Conservation (phyloP, 345 rosid species). For the Bretschneidera sinensis region DNA sequence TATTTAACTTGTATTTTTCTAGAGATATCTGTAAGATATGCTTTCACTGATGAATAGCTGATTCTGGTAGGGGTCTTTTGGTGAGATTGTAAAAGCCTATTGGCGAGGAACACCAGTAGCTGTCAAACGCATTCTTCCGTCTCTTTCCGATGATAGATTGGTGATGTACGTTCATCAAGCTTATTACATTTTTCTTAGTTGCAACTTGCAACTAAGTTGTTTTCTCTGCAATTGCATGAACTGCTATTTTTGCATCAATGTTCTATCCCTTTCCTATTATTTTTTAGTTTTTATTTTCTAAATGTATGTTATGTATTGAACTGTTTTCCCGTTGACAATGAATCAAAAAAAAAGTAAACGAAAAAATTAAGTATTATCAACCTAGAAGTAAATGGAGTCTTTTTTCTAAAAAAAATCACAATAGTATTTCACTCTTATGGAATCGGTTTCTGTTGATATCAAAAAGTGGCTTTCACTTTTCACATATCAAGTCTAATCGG, state of each 20-base stretch:
- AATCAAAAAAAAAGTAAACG: conserved; percentile 4
- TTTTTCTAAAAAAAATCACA: too few relatives aligned
- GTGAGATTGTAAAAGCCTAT: conserved; percentile 86
- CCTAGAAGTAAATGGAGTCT: background rate
- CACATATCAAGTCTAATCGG: background rate
- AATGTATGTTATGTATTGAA: conserved; percentile 7
- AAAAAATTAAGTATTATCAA: background rate
- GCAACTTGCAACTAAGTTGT: too few relatives aligned
- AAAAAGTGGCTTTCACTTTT: background rate
- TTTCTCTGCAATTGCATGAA: background rate
- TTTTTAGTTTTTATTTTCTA: background rate
- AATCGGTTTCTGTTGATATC: background rate
- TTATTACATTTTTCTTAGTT: background rate
- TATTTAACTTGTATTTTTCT: background rate
- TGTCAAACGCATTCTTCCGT: conserved; percentile 92
- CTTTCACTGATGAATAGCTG: conserved; percentile 24
- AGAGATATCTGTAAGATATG: conserved; percentile 4
- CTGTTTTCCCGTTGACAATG: too few relatives aligned
- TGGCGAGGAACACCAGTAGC: conserved; percentile 99
- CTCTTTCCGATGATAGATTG: conserved; percentile 96
- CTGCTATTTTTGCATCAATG: background rate
- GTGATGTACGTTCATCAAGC: conserved; percentile 65
- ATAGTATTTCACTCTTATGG: background rate
- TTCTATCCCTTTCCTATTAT: background rate
- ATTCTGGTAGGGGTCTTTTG: conserved; percentile 81